These are phyloP conservation scores for Phytophthora hybrid DNA, from an alignment of 352 stramenopile species.

Conservation along the genomic window DNA sequence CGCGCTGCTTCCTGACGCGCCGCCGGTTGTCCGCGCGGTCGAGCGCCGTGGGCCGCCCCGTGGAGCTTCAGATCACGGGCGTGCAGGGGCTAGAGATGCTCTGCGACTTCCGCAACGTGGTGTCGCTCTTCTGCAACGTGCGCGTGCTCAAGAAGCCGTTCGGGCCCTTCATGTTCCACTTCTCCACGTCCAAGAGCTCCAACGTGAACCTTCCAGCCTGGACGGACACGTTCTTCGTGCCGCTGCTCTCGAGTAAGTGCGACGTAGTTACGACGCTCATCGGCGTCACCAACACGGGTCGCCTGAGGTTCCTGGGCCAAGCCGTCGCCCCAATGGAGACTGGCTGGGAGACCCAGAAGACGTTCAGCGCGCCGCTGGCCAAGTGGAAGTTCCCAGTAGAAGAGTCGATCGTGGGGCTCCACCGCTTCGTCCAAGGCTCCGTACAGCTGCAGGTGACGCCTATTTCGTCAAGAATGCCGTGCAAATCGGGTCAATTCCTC, in stretches of 20 bases:
- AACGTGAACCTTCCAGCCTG: slow-evolving; percentile 71
- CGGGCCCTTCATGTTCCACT: slow-evolving; percentile 90
- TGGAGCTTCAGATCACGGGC: slow-evolving; percentile 60
- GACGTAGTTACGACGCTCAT: slow-evolving; percentile 83
- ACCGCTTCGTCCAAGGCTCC: slow-evolving; percentile 70
- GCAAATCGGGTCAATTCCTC: slow-evolving; percentile 81
- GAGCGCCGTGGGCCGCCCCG: slow-evolving; percentile 69
- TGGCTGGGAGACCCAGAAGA: slow-evolving; percentile 65
- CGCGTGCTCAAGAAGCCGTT: slow-evolving; percentile 89
- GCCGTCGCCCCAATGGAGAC: slow-evolving; percentile 62
- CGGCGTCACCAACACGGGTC: slow-evolving; percentile 62
- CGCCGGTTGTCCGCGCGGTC: slow-evolving; percentile 41
- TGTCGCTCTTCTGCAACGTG: slow-evolving; percentile 76
- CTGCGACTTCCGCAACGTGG: slow-evolving; percentile 79
- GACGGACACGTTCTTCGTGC: slow-evolving; percentile 77
- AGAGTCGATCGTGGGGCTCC: slow-evolving; percentile 68
- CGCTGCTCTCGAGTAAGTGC: slow-evolving; percentile 84
- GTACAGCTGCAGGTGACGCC: slow-evolving; percentile 69
- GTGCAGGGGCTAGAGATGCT: slow-evolving; percentile 72
- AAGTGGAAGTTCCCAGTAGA: slow-evolving; percentile 88
- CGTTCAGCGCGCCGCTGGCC: slow-evolving; percentile 51
- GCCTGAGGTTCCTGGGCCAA: slow-evolving; percentile 75
- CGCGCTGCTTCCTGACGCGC: slow-evolving; percentile 51
- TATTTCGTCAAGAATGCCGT: slow-evolving; percentile 65
- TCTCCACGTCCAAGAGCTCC: slow-evolving; percentile 62